Percentiles rank a stretch among this genome's conserved stretches.
Evolutionary conservation across 768 basidiomycete species (phyloP).

Genomic region (Leccinum aurantiacum): DNA sequence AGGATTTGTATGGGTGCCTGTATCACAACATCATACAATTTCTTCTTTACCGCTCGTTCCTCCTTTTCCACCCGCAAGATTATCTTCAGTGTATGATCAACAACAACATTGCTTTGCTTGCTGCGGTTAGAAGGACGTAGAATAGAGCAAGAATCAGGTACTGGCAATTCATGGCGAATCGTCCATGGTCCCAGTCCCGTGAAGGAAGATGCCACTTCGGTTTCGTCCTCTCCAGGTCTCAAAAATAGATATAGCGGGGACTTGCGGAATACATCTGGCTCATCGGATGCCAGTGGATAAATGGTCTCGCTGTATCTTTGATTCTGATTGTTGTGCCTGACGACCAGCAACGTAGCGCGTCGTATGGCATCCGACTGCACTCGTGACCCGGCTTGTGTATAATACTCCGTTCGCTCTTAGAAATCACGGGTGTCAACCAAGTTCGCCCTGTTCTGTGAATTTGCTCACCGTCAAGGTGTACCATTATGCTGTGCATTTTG

Average conservation of each 20-base stretch:
- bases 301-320: conserved; percentile 59
- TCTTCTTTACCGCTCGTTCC: conserved; percentile 65
- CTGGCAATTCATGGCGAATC: conserved; percentile 63
- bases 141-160: conserved; percentile 62
- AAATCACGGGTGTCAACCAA: background rate
- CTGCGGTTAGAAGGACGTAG: conserved; percentile 75
- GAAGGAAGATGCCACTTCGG: conserved; percentile 55
- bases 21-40: conserved; percentile 84
- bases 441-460: background rate
- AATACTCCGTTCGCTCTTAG: conserved; percentile 81
- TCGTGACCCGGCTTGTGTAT: conserved; percentile 62
- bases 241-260: conserved; percentile 66
- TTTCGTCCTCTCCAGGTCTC: conserved; percentile 48
- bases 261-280: conserved; percentile 55
- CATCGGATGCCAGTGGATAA: conserved; percentile 76
- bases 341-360: conserved; percentile 58
- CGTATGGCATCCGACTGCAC: conserved; percentile 67
- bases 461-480: conserved; percentile 75
- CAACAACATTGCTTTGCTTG: conserved; percentile 59
- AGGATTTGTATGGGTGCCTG: conserved; percentile 85
- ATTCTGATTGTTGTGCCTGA: conserved; percentile 44
- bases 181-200: conserved; percentile 90
- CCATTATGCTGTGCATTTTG: conserved; percentile 71
- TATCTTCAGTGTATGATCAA: conserved; percentile 78
- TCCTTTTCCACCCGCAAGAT: conserved; percentile 82